Evolutionary conservation across 768 basidiomycete species (phyloP).

Genomic region (Xerocomus brunneocitrinus): DNA sequence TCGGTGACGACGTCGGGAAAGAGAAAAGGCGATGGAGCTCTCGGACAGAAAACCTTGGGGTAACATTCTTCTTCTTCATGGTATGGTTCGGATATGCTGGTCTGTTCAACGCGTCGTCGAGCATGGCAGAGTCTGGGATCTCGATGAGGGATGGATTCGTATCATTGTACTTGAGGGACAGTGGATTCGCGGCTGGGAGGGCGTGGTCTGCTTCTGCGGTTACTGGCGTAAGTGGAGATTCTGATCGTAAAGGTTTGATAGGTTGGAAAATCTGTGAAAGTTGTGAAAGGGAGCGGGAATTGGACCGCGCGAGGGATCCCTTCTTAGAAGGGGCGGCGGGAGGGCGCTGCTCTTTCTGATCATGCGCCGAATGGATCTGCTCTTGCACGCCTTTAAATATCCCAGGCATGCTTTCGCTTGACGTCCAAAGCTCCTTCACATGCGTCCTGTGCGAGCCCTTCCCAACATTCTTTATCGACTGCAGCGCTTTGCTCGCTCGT

Average conservation of each 20-base stretch:
- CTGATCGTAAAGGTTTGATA: conserved; percentile 27
- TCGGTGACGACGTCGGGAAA: conserved; percentile 19
- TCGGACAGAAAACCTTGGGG: conserved; percentile 33
- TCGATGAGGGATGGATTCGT: conserved; percentile 22
- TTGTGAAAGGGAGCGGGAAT: conserved; percentile 33
- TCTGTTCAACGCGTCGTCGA: conserved; percentile 13
- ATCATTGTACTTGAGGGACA: conserved; percentile 18
- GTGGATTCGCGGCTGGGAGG: conserved; percentile 2
- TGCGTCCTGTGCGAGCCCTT: conserved; percentile 34
- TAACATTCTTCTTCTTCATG: conserved; percentile 21
- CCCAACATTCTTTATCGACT: conserved; percentile 43
- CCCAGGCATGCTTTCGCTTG: conserved; percentile 24
- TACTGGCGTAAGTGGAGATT: conserved; percentile 20
- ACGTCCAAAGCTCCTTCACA: conserved; percentile 36
- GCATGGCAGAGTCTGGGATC: conserved; percentile 7
- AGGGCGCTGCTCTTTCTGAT: conserved; percentile 9
- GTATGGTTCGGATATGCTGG: conserved; percentile 36
- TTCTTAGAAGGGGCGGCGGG: conserved; percentile 20
- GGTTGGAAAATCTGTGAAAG: conserved; percentile 27
- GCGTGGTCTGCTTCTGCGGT: conserved; percentile 13
- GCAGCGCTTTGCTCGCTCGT: conserved; percentile 45
- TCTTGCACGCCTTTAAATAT: conserved; percentile 26
- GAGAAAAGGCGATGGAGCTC: conserved; percentile 34
- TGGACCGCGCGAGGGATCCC: conserved; percentile 23
- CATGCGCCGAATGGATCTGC: conserved; percentile 15